Evolutionary conservation across 2,329 filamentous ascomycete genomes (phyloP).

Genomic region (Talaromyces sp.): DNA sequence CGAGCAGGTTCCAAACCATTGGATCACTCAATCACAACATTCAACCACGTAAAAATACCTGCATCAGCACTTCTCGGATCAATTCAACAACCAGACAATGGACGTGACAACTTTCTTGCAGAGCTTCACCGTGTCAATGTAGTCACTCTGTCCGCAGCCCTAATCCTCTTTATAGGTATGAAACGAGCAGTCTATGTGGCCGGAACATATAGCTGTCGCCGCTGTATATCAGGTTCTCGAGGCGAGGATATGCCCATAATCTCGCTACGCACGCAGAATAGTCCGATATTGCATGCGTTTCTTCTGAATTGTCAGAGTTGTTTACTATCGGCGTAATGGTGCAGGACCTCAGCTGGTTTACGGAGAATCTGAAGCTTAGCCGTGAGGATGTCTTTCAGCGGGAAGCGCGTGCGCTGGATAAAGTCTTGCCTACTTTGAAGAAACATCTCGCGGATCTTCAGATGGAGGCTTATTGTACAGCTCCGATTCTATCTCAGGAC

Average conservation of each 20-base stretch:
- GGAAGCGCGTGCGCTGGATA: neutral
- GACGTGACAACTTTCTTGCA: neutral
- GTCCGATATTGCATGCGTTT: neutral
- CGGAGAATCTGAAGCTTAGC: neutral
- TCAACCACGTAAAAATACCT: constrained; percentile 17
- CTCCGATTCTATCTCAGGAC: constrained; percentile 1
- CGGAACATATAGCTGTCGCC: neutral
- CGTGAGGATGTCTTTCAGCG: neutral
- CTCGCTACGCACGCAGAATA: neutral
- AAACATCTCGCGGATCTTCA: neutral
- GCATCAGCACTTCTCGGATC: constrained; percentile 16
- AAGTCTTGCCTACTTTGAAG: neutral
- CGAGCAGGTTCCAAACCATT: constrained; percentile 1
- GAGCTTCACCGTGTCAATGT: neutral
- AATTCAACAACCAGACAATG: constrained; percentile 12
- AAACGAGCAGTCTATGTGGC: neutral
- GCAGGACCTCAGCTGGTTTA: neutral
- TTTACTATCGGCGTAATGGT: neutral
- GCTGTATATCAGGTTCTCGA: neutral
- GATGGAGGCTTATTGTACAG: constrained; percentile 1
- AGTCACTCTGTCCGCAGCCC: neutral
- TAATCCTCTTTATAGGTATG: neutral
- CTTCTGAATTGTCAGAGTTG: neutral
- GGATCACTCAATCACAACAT: constrained; percentile 18
- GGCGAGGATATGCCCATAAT: neutral